Percentiles rank a stretch among this genome's conserved stretches.
Conservation (phyloP, 768 basidiomycete species). For the Hortiboletus flavorubellus region DNA sequence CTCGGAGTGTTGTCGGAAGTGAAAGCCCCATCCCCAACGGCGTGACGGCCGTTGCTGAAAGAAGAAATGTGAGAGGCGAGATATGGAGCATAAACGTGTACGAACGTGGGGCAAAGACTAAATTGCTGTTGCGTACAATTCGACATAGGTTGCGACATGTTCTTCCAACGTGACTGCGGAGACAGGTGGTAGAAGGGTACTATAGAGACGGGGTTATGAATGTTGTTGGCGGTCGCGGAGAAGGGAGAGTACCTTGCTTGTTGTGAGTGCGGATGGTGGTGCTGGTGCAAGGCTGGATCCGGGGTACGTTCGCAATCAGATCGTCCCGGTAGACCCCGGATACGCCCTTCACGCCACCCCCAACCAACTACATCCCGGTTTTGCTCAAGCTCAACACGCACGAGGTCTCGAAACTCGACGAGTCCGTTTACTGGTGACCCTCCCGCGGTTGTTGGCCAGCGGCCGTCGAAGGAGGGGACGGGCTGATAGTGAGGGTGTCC, state of each 20-base stretch:
- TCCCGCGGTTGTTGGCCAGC: neutral
- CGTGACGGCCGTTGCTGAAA: conserved; percentile 86
- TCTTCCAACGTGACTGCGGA: conserved; percentile 73
- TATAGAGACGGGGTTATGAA: neutral
- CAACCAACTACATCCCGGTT: neutral
- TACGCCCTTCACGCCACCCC: neutral
- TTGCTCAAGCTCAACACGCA: neutral
- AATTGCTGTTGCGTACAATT: conserved; percentile 74
- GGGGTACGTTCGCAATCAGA: neutral
- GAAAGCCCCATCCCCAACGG: conserved; percentile 97
- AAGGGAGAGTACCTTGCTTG: conserved; percentile 3
- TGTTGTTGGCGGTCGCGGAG: neutral
- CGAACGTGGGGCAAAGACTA: conserved; percentile 94
- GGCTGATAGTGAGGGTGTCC: conserved; percentile 7
- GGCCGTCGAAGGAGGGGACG: too few relatives aligned
- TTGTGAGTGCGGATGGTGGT: conserved; percentile 7
- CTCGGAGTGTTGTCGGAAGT: conserved; percentile 72
- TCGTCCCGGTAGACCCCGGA: conserved; percentile 16
- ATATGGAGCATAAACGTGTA: conserved; percentile 20
- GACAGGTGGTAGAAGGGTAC: conserved; percentile 2
- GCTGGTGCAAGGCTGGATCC: conserved; percentile 5
- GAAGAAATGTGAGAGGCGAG: conserved; percentile 12
- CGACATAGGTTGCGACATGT: conserved; percentile 73
- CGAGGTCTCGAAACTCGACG: neutral
- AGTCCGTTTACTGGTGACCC: too few relatives aligned